These are phyloP conservation scores for Cryptococcus floricola DNA, from an alignment of 1,284 basidiomycete species.

Conservation along the genomic window DNA sequence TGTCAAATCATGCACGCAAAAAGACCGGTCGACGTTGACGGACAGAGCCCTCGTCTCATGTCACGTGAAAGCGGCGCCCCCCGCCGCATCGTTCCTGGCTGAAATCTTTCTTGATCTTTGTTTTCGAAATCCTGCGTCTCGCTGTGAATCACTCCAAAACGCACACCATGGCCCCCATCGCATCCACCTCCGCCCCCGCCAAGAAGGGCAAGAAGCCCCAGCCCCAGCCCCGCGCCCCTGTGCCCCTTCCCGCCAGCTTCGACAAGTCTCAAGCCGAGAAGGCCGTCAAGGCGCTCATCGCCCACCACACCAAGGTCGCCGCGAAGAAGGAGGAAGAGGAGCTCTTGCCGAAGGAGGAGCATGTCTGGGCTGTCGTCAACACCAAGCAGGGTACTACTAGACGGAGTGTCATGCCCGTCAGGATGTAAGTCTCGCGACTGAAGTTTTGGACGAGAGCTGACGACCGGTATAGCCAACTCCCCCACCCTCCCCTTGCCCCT, in stretches of 20 bases:
- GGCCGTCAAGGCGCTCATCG: constrained; percentile 71
- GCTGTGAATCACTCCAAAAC: background rate
- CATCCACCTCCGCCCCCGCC: constrained; percentile 10
- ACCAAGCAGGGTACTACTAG: constrained; percentile 74
- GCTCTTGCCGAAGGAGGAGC: constrained; percentile 74
- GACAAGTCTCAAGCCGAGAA: constrained; percentile 67
- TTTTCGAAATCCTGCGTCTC: background rate
- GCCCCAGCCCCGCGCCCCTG: constrained; percentile 4
- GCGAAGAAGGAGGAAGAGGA: constrained; percentile 66
- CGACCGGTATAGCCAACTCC: constrained; percentile 50
- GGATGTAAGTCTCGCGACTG: constrained; percentile 80
- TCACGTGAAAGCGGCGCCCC: background rate
- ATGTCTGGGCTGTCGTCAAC: constrained; percentile 79
- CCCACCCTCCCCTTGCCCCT: constrained; percentile 64
- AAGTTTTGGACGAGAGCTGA: constrained; percentile 39
- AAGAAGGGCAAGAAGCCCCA: constrained; percentile 7
- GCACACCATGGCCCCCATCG: background rate
- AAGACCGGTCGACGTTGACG: too few relatives aligned
- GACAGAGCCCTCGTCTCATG: too few relatives aligned
- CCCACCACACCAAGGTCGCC: constrained; percentile 63
- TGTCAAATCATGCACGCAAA: too few relatives aligned
- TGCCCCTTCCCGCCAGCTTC: constrained; percentile 47
- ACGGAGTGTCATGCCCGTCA: constrained; percentile 72
- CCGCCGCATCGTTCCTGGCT: background rate
- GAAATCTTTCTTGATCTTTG: background rate